A percentile compares a stretch with the other conserved stretches of the same genome.
These are phyloP conservation scores for Trichoderma parareesei DNA, from an alignment of 495 filamentous ascomycete genomes.

Conservation along the genomic window DNA sequence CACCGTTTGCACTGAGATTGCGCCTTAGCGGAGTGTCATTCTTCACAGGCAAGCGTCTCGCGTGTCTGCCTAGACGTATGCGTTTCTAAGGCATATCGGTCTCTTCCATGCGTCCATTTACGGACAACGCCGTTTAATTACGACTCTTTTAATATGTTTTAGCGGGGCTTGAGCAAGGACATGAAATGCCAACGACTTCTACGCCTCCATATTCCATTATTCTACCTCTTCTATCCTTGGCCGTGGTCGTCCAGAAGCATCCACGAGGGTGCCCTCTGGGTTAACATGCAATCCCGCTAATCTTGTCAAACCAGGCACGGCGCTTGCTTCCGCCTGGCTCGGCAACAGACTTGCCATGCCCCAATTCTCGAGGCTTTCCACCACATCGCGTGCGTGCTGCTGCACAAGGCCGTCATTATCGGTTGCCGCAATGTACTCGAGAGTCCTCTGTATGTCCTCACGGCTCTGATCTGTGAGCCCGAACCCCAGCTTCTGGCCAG, in stretches of 20 bases:
- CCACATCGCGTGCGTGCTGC: conserved; percentile 60
- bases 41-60: not conserved
- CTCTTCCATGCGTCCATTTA: not conserved
- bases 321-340: conserved; percentile 13
- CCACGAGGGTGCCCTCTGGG: conserved; percentile 17
- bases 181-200: not conserved
- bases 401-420: conserved; percentile 69
- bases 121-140: not conserved
- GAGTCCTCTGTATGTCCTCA: conserved; percentile 51
- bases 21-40: not conserved
- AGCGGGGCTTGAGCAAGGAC: not conserved
- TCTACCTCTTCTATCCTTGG: conserved; percentile 43
- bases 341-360: conserved; percentile 44
- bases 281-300: conserved; percentile 38
- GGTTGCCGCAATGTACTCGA: conserved; percentile 57
- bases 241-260: conserved; percentile 12
- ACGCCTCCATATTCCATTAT: conserved; percentile 13
- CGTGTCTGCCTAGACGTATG: not conserved
- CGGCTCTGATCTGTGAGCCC: conserved; percentile 54
- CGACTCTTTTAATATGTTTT: not conserved
- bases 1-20: not conserved
- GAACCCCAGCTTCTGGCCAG: conserved; percentile 46
- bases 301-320: conserved; percentile 21
- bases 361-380: conserved; percentile 68
- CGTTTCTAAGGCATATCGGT: not conserved